Evolutionary conservation across 2,329 filamentous ascomycete species (phyloP).

Genomic region (Phialophora chinensis): DNA sequence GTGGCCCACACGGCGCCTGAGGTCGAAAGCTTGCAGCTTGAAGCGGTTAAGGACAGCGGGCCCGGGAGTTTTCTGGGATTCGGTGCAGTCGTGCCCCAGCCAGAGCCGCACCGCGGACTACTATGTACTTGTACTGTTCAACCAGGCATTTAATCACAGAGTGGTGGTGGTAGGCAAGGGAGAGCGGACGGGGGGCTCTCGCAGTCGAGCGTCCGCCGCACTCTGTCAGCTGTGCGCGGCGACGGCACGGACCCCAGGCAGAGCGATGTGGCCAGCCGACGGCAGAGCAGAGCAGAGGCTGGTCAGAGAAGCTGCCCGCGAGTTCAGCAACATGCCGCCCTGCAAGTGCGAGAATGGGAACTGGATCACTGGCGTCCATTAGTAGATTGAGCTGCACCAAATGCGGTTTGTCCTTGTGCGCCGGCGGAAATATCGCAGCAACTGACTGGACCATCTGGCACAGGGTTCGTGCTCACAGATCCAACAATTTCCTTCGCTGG

Average conservation of each 20-base stretch:
- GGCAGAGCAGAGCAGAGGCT: slow-evolving; percentile 5
- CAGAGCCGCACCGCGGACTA: slow-evolving; percentile 9
- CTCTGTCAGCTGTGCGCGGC: background rate
- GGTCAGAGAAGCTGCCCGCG: background rate
- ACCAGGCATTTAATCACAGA: background rate
- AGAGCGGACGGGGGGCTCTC: background rate
- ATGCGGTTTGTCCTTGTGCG: slow-evolving; percentile 6
- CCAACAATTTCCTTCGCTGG: background rate
- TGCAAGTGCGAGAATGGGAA: slow-evolving; percentile 16
- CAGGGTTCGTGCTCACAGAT: background rate
- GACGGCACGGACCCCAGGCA: background rate
- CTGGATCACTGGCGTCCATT: slow-evolving; percentile 21
- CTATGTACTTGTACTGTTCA: background rate
- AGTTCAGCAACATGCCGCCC: slow-evolving; percentile 14
- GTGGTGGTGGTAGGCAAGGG: background rate
- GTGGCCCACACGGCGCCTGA: slow-evolving; percentile 18
- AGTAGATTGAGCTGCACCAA: slow-evolving; percentile 26
- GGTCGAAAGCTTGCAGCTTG: slow-evolving; percentile 5
- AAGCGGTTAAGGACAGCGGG: slow-evolving; percentile 7
- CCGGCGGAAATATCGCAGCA: slow-evolving; percentile 21
- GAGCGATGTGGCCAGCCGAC: slow-evolving; percentile 12
- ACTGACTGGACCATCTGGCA: background rate
- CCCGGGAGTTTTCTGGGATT: slow-evolving; percentile 20
- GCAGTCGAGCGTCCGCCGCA: background rate
- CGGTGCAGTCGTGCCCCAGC: slow-evolving; percentile 5